These are phyloP conservation scores for Bipolaris bicolor DNA, from an alignment of 2,329 filamentous ascomycete species.

Conservation along the genomic window DNA sequence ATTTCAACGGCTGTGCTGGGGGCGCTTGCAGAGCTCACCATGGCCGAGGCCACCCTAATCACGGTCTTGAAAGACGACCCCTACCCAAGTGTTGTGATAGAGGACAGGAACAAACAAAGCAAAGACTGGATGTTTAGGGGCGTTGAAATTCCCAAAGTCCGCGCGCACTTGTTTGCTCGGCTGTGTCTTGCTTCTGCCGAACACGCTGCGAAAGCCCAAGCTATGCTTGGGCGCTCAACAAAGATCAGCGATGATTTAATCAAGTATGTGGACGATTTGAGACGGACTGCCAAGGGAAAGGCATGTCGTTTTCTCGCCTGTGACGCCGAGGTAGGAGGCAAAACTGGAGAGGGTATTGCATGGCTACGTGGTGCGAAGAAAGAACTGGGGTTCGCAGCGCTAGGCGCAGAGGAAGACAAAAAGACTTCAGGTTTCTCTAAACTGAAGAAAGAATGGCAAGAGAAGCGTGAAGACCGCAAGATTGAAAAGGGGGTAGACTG, in stretches of 20 bases:
- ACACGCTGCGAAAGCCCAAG: slow-evolving; percentile 76
- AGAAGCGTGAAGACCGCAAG: slow-evolving; percentile 78
- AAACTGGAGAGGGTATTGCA: slow-evolving; percentile 83
- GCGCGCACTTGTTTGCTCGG: slow-evolving; percentile 84
- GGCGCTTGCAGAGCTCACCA: slow-evolving; percentile 65
- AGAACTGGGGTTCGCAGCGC: slow-evolving; percentile 69
- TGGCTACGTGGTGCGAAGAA: slow-evolving; percentile 82
- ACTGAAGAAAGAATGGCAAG: slow-evolving; percentile 75
- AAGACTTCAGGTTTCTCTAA: slow-evolving; percentile 65
- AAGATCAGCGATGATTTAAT: slow-evolving; percentile 68
- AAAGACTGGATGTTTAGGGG: slow-evolving; percentile 97
- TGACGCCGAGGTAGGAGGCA: slow-evolving; percentile 81
- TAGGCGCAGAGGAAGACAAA: slow-evolving; percentile 46
- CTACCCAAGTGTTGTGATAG: slow-evolving; percentile 81
- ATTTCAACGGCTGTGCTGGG: slow-evolving; percentile 53
- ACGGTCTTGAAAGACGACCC: slow-evolving; percentile 94
- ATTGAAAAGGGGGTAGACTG: slow-evolving; percentile 74
- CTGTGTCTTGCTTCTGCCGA: slow-evolving; percentile 88
- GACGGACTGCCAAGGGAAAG: slow-evolving; percentile 76
- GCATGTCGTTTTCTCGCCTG: slow-evolving; percentile 91
- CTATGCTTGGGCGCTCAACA: slow-evolving; percentile 54
- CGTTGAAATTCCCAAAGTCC: slow-evolving; percentile 84
- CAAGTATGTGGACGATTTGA: slow-evolving; percentile 77
- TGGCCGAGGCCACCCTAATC: slow-evolving; percentile 88
- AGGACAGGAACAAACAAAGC: slow-evolving; percentile 80